Percentiles rank a stretch among this genome's conserved stretches.
These are phyloP conservation scores for Kuraishia borneana DNA, from an alignment of 805 yeast genomes.

Conservation along the genomic window DNA sequence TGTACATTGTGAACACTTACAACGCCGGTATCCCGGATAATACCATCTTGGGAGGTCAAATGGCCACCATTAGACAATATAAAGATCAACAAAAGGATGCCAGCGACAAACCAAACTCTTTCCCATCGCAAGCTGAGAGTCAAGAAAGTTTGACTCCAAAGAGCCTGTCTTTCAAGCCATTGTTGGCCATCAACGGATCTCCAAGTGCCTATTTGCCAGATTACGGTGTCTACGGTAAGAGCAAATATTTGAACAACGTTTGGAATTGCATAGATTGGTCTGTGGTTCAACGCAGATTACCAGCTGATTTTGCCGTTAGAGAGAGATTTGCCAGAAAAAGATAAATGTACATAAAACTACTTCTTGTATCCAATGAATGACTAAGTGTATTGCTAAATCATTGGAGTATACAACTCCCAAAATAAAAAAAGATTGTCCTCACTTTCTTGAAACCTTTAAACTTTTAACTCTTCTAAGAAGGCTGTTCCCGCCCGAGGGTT, in stretches of 20 bases:
- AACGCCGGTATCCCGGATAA: conserved; percentile 78
- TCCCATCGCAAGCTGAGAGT: conserved; percentile 8
- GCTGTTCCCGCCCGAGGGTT: conserved; percentile 22
- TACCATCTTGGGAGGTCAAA: conserved; percentile 42
- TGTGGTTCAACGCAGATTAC: conserved; percentile 41
- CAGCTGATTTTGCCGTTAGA: conserved; percentile 5
- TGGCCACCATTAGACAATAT: conserved; percentile 24
- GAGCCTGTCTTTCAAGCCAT: conserved; percentile 30
- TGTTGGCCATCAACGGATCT: conserved; percentile 62
- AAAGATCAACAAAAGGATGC: conserved; percentile 2
- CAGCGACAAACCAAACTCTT: background rate
- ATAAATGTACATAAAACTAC: conserved; percentile 1
- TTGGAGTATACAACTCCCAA: background rate
- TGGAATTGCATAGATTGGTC: conserved; percentile 83
- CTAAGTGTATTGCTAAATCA: background rate
- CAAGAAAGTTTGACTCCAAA: background rate
- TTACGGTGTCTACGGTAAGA: conserved; percentile 72
- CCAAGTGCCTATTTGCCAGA: conserved; percentile 62
- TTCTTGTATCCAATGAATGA: conserved; percentile 6
- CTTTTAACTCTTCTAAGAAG: conserved; percentile 81
- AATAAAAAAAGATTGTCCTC: no score
- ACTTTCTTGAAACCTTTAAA: conserved; percentile 57
- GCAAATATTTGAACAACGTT: conserved; percentile 58
- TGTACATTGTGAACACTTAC: conserved; percentile 74
- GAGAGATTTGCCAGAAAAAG: background rate